These are phyloP conservation scores for Pseudogymnoascus pannorum DNA, from an alignment of 2,329 filamentous ascomycete genomes.

Conservation along the genomic window DNA sequence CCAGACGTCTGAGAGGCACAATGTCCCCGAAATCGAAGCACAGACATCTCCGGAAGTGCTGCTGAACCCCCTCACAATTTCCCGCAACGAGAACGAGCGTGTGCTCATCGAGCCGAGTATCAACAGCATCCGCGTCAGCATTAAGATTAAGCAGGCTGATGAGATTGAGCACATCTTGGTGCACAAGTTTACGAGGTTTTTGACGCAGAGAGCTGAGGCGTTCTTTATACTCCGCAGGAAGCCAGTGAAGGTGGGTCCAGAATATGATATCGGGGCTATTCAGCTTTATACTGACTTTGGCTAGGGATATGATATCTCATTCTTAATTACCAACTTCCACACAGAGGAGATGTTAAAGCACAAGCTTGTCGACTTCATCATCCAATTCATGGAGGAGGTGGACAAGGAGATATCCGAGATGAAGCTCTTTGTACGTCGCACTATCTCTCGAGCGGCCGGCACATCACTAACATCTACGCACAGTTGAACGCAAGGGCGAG, in stretches of 20 bases:
- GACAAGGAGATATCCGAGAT: slow-evolving; percentile 99
- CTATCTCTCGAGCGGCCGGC: background rate
- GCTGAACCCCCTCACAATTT: slow-evolving; percentile 81
- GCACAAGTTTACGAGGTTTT: slow-evolving; percentile 95
- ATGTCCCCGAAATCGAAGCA: slow-evolving; percentile 95
- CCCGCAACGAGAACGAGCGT: slow-evolving; percentile 93
- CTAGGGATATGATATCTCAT: slow-evolving; percentile 96
- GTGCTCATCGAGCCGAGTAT: slow-evolving; percentile 94
- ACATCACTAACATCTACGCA: slow-evolving; percentile 27
- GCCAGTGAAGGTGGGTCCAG: slow-evolving; percentile 68
- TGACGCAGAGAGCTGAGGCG: slow-evolving; percentile 91
- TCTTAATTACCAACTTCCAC: slow-evolving; percentile 97
- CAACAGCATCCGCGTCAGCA: slow-evolving; percentile 94
- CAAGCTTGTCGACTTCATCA: slow-evolving; percentile 98
- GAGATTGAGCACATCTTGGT: slow-evolving; percentile 98
- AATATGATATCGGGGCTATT: background rate
- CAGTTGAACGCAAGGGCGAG: slow-evolving; percentile 93
- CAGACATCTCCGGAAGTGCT: slow-evolving; percentile 88
- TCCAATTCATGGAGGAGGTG: slow-evolving; percentile 99
- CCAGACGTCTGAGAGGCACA: slow-evolving; percentile 92
- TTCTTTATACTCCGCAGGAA: slow-evolving; percentile 97
- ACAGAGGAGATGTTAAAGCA: slow-evolving; percentile 99
- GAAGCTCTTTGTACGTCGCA: slow-evolving; percentile 89
- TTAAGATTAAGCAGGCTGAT: slow-evolving; percentile 98
- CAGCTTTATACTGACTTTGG: slow-evolving; percentile 15